Evolutionary conservation across 1,284 basidiomycete genomes (phyloP), one percentile per base, ranked within the genome.

Genomic region (Pisolithus thermaeus): DNA sequence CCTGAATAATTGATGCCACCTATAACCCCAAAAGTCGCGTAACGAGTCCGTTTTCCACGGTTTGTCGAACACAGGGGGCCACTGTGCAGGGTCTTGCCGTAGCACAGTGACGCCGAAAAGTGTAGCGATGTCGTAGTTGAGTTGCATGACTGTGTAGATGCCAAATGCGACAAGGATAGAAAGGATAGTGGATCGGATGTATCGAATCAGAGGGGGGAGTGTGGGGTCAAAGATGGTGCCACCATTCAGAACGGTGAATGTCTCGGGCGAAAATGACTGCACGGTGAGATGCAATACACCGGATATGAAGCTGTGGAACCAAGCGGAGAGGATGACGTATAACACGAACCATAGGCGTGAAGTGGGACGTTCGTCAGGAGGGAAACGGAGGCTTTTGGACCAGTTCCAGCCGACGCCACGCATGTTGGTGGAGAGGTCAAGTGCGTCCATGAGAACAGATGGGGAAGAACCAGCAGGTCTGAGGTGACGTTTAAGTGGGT

Each of bases 341-440:
- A 64, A 46, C 7, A 46, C 59, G 81, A 84, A 28, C 59, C 55
- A 2, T 57, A 35, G 20, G 25, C 73, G 72, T 6, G 66, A 64
- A 42, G 41, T 42, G 63, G 55, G 50, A 16, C 76, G 70, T 7
- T 67, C 72, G 57, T 78, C 74, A 14, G 53, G 56, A 1, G 78
- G 73, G 39, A 79, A 41, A 45, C 72, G 65, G 5, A 77, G 61
- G 37, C 71, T 68, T 27, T 61, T 59, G 7, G 59, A 52, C 61
- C 56, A 59, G 9, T 57, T 44, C 82, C 82, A 84, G 18, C 76
- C 79, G 40, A 70, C 57, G 3, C 80, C 81, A 11, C 81, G 77
- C 11, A 77, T 53, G 54, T 73, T 77, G 52, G 62, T 65, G 9
- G 57, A 57, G 14, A 84, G 69, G 49, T 82, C 78, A 8, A 74